A percentile compares a stretch with the other conserved stretches of the same genome.
These are phyloP conservation scores for Hanseniaspora clermontiae DNA, from an alignment of 805 yeast species.

Conservation along the genomic window DNA sequence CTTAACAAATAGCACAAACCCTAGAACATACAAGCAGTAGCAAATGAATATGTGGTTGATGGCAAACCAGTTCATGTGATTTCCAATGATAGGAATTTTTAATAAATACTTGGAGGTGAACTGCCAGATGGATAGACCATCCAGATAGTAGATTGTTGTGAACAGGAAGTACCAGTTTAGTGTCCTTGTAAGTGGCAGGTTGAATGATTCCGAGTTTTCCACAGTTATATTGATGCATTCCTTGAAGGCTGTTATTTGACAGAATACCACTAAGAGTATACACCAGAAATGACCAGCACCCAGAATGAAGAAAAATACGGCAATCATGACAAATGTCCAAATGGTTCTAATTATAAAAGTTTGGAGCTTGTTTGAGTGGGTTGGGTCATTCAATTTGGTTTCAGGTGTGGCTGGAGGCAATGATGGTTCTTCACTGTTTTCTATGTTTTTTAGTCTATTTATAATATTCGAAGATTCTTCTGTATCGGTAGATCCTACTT, in stretches of 20 bases:
- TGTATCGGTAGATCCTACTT: not conserved
- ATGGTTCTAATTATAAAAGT: slow-evolving; percentile 76
- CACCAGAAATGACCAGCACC: slow-evolving; percentile 79
- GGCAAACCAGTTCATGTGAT: slow-evolving; percentile 41
- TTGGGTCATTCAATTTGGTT: slow-evolving; percentile 10
- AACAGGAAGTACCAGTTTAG: slow-evolving; percentile 85
- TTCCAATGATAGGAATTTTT: slow-evolving; percentile 25
- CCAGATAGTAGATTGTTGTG: slow-evolving; percentile 78
- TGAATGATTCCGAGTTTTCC: slow-evolving; percentile 65
- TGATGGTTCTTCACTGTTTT: not conserved
- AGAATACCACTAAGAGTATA: slow-evolving; percentile 52
- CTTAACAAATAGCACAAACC: slow-evolving; percentile 80
- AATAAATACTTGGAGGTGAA: slow-evolving; percentile 42
- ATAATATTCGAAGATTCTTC: not conserved
- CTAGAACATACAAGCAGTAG: slow-evolving; percentile 71
- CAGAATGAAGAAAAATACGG: slow-evolving; percentile 52
- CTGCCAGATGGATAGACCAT: slow-evolving; percentile 67
- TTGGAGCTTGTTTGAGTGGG: slow-evolving; percentile 28
- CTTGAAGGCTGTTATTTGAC: slow-evolving; percentile 75
- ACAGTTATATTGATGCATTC: slow-evolving; percentile 84
- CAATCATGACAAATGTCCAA: slow-evolving; percentile 90
- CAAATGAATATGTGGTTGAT: slow-evolving; percentile 73
- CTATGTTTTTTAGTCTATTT: not conserved
- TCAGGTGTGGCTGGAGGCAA: slow-evolving; percentile 13
- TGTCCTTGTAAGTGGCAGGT: slow-evolving; percentile 68